Evolutionary conservation across 140 eudicot genomes (phyloP).

Genomic region (Erigeron philadelphicus): DNA sequence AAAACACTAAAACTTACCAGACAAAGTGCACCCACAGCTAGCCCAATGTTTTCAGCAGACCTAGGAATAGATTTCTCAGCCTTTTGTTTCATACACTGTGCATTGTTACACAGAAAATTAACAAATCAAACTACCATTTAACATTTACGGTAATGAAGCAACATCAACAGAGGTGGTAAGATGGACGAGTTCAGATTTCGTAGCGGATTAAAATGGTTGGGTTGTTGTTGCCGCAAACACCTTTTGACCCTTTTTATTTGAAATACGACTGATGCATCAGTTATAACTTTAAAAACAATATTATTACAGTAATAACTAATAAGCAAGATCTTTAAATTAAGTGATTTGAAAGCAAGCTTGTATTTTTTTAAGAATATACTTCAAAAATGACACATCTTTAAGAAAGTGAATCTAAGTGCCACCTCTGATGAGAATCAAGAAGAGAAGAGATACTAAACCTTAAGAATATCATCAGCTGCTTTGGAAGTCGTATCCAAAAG

Average conservation of each 20-base stretch:
- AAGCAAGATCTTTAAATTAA: too few relatives aligned
- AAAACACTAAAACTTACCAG: constrained; percentile 40
- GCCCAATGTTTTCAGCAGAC: constrained; percentile 78
- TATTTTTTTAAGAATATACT: too few relatives aligned
- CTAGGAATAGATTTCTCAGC: constrained; percentile 86
- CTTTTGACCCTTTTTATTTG: not conserved
- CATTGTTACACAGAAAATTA: constrained; percentile 15
- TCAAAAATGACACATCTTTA: not conserved
- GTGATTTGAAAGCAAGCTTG: too few relatives aligned
- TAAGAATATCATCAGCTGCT: constrained; percentile 67
- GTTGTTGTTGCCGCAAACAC: not conserved
- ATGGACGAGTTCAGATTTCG: not conserved
- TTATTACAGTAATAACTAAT: not conserved
- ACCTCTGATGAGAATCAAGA: not conserved
- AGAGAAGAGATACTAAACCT: constrained; percentile 42
- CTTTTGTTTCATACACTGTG: constrained; percentile 51
- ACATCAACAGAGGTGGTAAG: not conserved
- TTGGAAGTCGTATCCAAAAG: constrained; percentile 48
- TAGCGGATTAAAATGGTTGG: not conserved
- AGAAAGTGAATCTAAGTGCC: not conserved
- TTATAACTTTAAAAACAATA: not conserved
- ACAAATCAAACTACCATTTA: constrained; percentile 5
- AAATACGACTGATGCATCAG: not conserved
- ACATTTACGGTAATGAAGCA: not conserved
- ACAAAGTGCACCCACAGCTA: constrained; percentile 84